These are phyloP conservation scores for Cladosporium velox DNA, from an alignment of 2,329 filamentous ascomycete species.

Conservation along the genomic window DNA sequence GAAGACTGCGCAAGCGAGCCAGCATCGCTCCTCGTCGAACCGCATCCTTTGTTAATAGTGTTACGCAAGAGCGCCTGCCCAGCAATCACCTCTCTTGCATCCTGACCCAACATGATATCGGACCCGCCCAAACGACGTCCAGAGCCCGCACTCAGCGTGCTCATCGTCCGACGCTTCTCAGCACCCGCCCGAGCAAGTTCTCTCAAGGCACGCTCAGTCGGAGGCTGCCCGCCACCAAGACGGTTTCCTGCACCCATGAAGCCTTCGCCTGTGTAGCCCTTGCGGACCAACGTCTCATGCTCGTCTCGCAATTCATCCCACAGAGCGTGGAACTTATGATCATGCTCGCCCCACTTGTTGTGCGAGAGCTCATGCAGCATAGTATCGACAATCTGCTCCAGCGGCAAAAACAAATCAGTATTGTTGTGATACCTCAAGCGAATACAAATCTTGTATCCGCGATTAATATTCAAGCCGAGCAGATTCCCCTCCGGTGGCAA, in stretches of 20 bases:
- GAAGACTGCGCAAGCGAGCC: constrained; percentile 68
- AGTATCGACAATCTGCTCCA: constrained; percentile 82
- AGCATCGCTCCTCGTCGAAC: constrained; percentile 67
- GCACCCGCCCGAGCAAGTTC: constrained; percentile 68
- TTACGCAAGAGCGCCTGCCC: constrained; percentile 68
- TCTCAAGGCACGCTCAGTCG: constrained; percentile 71
- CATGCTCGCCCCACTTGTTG: constrained; percentile 79
- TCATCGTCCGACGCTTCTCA: constrained; percentile 61
- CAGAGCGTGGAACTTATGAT: constrained; percentile 77
- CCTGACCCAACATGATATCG: constrained; percentile 57
- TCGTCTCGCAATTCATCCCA: constrained; percentile 91
- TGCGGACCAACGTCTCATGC: constrained; percentile 66
- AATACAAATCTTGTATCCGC: constrained; percentile 76
- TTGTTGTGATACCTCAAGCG: constrained; percentile 77
- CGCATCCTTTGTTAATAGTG: constrained; percentile 72
- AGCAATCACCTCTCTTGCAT: constrained; percentile 72
- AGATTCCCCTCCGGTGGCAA: constrained; percentile 73
- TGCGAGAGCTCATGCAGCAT: constrained; percentile 95
- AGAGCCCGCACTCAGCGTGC: constrained; percentile 57
- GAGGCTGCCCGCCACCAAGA: constrained; percentile 61
- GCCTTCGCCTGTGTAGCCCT: constrained; percentile 88
- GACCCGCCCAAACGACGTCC: constrained; percentile 73
- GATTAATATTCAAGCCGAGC: constrained; percentile 76
- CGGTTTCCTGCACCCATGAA: constrained; percentile 76
- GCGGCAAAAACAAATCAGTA: constrained; percentile 72